Evolutionary conservation across 2,329 filamentous ascomycete genomes (phyloP).

Genomic region (Arthrinium puccinioides): DNA sequence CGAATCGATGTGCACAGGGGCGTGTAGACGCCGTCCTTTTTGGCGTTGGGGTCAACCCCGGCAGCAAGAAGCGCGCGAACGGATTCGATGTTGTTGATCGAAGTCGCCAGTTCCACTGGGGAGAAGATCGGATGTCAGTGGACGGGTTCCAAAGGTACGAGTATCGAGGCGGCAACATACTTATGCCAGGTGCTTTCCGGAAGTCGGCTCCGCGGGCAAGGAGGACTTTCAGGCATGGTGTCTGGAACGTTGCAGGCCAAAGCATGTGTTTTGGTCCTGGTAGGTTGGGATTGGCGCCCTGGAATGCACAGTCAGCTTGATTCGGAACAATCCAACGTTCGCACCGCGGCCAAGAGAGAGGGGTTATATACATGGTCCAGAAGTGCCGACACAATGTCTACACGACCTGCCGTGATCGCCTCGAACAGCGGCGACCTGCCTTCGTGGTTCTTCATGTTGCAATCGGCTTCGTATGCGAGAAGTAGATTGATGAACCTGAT

Average conservation of each 20-base stretch:
- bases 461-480: conserved; percentile 50
- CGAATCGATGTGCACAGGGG: conserved; percentile 62
- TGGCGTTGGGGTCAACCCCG: conserved; percentile 52
- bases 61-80: conserved; percentile 49
- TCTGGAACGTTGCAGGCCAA: conserved; percentile 56
- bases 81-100: conserved; percentile 56
- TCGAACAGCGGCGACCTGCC: conserved; percentile 59
- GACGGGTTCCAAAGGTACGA: no score
- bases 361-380: conserved; percentile 18
- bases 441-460: conserved; percentile 49
- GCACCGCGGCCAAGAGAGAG: neutral
- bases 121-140: no score
- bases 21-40: conserved; percentile 61
- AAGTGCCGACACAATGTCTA: conserved; percentile 46
- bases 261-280: conserved; percentile 63
- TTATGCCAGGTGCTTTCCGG: conserved; percentile 53
- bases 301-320: neutral
- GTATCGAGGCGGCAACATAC: neutral
- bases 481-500: conserved; percentile 49
- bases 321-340: neutral
- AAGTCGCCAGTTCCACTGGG: conserved; percentile 53
- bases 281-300: conserved; percentile 57
- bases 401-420: conserved; percentile 48
- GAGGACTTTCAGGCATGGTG: conserved; percentile 50
- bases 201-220: conserved; percentile 51